These are phyloP conservation scores for Fusarium luffae DNA, from an alignment of 2,329 filamentous ascomycete species.

Conservation along the genomic window DNA sequence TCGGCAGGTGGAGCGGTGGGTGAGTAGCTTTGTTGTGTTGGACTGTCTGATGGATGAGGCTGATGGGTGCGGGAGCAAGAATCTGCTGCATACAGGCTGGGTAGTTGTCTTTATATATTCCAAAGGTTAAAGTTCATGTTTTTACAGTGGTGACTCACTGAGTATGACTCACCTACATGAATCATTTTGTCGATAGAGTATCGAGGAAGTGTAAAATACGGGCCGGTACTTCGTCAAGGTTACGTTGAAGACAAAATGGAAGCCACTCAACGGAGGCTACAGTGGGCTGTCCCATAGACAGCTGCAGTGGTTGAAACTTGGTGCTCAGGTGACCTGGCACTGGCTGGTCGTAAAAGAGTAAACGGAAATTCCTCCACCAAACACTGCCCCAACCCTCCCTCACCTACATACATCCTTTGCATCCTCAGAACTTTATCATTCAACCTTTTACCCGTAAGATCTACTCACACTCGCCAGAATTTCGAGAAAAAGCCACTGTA, in stretches of 20 bases:
- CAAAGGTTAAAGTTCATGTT: background rate
- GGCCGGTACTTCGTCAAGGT: background rate
- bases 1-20: no score
- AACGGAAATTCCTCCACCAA: background rate
- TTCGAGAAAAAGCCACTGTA: background rate
- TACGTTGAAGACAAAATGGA: background rate
- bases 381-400: no score
- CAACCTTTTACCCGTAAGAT: background rate
- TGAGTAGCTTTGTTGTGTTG: no score
- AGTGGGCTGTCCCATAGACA: no score
- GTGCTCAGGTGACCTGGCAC: background rate
- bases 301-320: background rate
- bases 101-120: background rate
- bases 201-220: background rate
- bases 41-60: no score
- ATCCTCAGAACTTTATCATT: background rate
- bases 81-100: background rate
- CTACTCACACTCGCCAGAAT: background rate
- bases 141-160: background rate
- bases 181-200: background rate
- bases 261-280: no score
- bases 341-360: background rate
- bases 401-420: background rate
- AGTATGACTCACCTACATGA: background rate
- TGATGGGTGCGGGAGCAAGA: no score